Base-by-base conservation (phyloP, 2,329 filamentous ascomycete genomes). In the Trichoderma oligosporum region DNA sequence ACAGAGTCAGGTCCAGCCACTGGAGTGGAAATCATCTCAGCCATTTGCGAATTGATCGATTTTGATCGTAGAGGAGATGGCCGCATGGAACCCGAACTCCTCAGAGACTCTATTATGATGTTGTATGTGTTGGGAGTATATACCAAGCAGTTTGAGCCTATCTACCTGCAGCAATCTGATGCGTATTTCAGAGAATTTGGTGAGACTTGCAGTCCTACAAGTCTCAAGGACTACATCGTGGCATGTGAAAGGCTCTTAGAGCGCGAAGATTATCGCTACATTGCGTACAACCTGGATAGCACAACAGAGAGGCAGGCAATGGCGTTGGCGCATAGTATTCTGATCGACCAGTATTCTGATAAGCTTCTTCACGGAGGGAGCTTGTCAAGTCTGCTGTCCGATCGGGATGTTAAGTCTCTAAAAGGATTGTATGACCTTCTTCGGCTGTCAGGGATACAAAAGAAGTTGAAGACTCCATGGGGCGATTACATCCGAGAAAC, bases 71-170 rank as follows among this genome's bases (percentile, higher is more conserved):
- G 73, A 36, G 78, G 76, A 68, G 71, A 80, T 57, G 64, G 73
- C 67, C 64, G 82, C 1, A 84, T 88, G 62, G 83, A 91, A 62
- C 72, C 81, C 0, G 71, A 74, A 3, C 74, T 92, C n/a, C 82
- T 97, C 52, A 84, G 82, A 62, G 84, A 89, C 56, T 82, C 88
- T 0, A 83, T 97, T 49, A 82, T 85, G 58, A 91, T 97, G 82
- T 81, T 97, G 60, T 86, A 95, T 64, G 83, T 91, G n/a, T 81
- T 97, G 44, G 84, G 86, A 54, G 83, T 93, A 3, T 99, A 97
- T 70, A 82, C 80, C 0, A 86, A 80, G 59, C 78, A 82, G 12
- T 96, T 99, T 64, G 94, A 97, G 71, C 85, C 87, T 4, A 75
- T 78, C 4, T 87, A 97, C 61, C 73, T 96, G 53, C 73, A 78